Base-by-base conservation (phyloP, 2,329 filamentous ascomycete genomes). In the Xylariomycetidae sp. region DNA sequence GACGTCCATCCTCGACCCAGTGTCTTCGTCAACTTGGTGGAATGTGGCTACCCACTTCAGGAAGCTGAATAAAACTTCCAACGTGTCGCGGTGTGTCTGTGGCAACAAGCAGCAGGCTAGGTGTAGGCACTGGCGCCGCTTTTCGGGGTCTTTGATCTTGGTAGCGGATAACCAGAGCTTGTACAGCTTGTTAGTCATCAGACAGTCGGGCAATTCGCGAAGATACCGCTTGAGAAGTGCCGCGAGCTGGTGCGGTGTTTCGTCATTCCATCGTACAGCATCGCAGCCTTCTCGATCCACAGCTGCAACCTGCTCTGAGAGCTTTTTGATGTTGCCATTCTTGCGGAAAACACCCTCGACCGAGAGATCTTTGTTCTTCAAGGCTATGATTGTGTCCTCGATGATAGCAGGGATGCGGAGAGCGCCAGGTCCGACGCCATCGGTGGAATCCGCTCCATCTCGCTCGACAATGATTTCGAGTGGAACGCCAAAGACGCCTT, bases 301-400 rank as follows among this genome's bases (percentile, higher is more conserved):
- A 48, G 81, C 71, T 35, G 93, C 86, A 24, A 87, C 82, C 6
- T 93, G 70, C 41, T 95, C 89, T 48, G 85, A 86, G 27, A 95
- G 71, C 47, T 89, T 85, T 59, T 92, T 90, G 65, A 98, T 95
- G 60, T 96, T 98, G 49, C 92, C 92, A 52, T 96, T 98, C 72
- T 98, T 98, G 49, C 92, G 81, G 76, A 98, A 98, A 15, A 98
- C 89, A 50, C 92, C 92, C 60, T 98, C 92, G 1, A 98, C 87
- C 2, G 90, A 96, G 67, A 98, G 88, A 59, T 98, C 92, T 87
- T 98, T 96, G 61, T 90, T 92, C 49, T 89, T 81, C 86, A 98
- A 95, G 10, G 89, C 88, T 4, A 85, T 84, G 23, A 98, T 82
- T 30, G 90, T 81, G 56, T 95, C 90, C 52, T 96, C 90, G n/a